phyloP scores from a whole-genome alignment of 768 basidiomycete species.

The Termitomyces sp. region DNA sequence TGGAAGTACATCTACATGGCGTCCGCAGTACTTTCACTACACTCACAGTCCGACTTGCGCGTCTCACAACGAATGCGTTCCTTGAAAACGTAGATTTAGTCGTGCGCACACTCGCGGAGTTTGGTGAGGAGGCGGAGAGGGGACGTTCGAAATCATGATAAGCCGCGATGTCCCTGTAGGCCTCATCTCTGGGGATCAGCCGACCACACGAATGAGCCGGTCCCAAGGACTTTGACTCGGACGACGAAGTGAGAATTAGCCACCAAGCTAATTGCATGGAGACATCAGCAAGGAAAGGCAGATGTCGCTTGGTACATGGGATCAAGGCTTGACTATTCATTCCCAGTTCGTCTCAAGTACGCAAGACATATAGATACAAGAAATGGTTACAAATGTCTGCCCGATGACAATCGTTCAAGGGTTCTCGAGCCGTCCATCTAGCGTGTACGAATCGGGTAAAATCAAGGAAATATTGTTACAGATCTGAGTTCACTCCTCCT shows the following conservation, averaged over 20 bases:
- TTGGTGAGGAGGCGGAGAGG: constrained; percentile 63
- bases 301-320: background rate
- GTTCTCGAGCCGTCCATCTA: background rate
- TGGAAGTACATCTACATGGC: background rate
- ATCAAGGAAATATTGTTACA: constrained; percentile 5
- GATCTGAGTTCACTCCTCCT: constrained; percentile 21
- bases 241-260: background rate
- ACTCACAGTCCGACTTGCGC: constrained; percentile 80
- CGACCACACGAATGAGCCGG: background rate
- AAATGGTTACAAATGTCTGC: background rate
- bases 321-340: background rate
- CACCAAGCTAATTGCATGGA: background rate
- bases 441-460: background rate
- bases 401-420: background rate
- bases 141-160: constrained; percentile 4
- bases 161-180: background rate
- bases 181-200: background rate
- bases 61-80: constrained; percentile 82
- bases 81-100: constrained; percentile 89
- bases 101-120: constrained; percentile 76
- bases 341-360: background rate
- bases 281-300: background rate
- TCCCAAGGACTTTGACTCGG: background rate
- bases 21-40: constrained; percentile 64
- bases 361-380: background rate